These are phyloP conservation scores for Madurella mycetomatis DNA, from an alignment of 2,329 filamentous ascomycete species.

Conservation along the genomic window DNA sequence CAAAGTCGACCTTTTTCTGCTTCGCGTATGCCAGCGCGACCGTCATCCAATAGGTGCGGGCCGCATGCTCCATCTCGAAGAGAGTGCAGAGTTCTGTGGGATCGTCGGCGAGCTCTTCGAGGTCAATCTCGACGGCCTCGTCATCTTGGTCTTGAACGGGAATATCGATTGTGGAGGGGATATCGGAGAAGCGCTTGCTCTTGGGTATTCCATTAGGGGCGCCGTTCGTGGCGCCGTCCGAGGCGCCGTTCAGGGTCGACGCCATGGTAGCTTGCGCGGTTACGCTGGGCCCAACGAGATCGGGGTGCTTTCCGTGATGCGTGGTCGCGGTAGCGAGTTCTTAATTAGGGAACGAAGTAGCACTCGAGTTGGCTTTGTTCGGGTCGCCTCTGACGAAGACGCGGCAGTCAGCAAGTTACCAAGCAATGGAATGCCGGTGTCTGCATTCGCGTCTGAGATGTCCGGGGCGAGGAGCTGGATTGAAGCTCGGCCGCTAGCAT, in stretches of 20 bases:
- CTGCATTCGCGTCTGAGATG: background rate
- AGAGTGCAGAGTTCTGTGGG: slow-evolving; percentile 92
- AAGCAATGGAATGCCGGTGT: background rate
- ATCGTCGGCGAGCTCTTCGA: slow-evolving; percentile 87
- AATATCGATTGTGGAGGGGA: slow-evolving; percentile 62
- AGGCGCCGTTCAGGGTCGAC: slow-evolving; percentile 9
- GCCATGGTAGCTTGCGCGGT: slow-evolving; percentile 11
- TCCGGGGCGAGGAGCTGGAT: background rate
- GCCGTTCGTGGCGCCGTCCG: slow-evolving; percentile 36
- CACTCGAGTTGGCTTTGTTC: background rate
- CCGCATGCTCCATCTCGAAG: slow-evolving; percentile 88
- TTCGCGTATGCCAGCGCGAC: slow-evolving; percentile 96
- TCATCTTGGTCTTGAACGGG: slow-evolving; percentile 63
- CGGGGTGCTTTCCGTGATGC: background rate
- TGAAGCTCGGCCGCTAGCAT: background rate
- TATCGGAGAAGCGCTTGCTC: slow-evolving; percentile 59
- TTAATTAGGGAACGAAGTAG: background rate
- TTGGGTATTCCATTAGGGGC: slow-evolving; percentile 39
- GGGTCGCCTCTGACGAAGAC: background rate
- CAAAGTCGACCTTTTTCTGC: slow-evolving; percentile 85
- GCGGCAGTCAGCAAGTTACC: background rate
- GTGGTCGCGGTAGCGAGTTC: background rate
- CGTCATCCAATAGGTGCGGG: slow-evolving; percentile 95
- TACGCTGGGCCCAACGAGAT: background rate
- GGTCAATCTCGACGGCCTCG: slow-evolving; percentile 84